Evolutionary conservation across 352 stramenopile genomes (phyloP), one percentile per base, ranked within the genome.

Genomic region (Thraustochytrium sp.): DNA sequence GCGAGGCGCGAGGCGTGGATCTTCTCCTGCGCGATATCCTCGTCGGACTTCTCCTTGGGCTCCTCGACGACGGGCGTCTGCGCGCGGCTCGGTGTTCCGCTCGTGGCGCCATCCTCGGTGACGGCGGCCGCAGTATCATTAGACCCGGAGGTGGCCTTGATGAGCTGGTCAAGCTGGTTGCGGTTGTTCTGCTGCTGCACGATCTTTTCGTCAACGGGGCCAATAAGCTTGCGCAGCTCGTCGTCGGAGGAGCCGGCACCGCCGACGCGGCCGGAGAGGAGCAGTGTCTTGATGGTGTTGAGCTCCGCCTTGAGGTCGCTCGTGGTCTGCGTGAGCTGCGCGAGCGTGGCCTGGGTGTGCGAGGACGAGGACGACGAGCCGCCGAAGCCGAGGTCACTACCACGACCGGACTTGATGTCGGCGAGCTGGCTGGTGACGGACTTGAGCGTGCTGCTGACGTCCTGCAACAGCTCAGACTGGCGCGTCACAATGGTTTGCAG

Each of bases 261-360:
- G 26, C 37, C 62, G 26, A 75, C 8, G 36, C n/a, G 23, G 44
- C 62, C 62, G 36, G 37, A 16, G 51, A 80, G 68, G 11, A 80
- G 26, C 23, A 80, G 68, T 44, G 53, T 80, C 37, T 80, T 80
- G 21, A 80, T 63, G 9, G 68, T 64, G 68, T 72, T 80, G 29
- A 80, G 23, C 49, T 80, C 68, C 29, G 68, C 18, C 29, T 64
- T 61, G 48, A 80, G 48, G 68, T 80, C 68, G 68, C 68, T 80
- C 23, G 62, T 75, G n/a, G 36, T 51, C 62, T 75, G 62, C 36
- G 62, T 48, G 62, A 75, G 62, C 9, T 72, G 42, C 5, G 62
- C 62, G 16, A 75, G 26, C 62, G 29, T 51, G 37, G 62, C 62
- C 34, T 75, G 62, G 4, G 36, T 54, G 29, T n/a, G n/a, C n/a